These are phyloP conservation scores for Haematococcus lacustris DNA, from an alignment of 139 green algal species.

Conservation along the genomic window DNA sequence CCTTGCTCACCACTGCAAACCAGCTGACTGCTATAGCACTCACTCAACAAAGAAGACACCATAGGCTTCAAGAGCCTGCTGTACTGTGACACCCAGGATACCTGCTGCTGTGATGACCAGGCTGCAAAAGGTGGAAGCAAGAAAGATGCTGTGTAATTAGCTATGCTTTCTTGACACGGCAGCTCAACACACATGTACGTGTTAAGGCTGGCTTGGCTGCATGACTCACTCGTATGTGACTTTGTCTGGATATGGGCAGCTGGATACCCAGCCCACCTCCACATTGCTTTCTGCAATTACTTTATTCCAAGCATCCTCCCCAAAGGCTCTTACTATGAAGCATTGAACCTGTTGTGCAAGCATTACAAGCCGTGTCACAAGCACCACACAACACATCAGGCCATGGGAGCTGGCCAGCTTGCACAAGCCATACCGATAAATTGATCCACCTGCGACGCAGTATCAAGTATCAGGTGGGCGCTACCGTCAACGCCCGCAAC, in stretches of 20 bases:
- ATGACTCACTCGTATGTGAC: constrained; percentile 44
- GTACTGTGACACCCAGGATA: constrained; percentile 28
- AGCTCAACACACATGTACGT: too few relatives aligned
- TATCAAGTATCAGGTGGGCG: too few relatives aligned
- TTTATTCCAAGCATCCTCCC: constrained; percentile 25
- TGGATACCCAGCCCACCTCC: constrained; percentile 6
- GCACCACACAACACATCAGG: too few relatives aligned
- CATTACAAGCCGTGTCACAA: too few relatives aligned
- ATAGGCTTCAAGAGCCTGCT: constrained; percentile 40
- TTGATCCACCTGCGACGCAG: constrained; percentile 5
- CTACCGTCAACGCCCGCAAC: too few relatives aligned
- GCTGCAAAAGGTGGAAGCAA: too few relatives aligned
- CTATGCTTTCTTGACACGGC: too few relatives aligned
- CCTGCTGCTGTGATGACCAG: constrained; percentile 32
- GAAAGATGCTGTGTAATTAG: too few relatives aligned
- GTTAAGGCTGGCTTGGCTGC: too few relatives aligned
- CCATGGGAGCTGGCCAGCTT: neutral
- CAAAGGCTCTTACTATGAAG: constrained; percentile 29
- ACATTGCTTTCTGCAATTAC: constrained; percentile 8
- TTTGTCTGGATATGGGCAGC: constrained; percentile 35
- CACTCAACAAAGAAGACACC: constrained; percentile 26
- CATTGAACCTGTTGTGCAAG: constrained; percentile 1
- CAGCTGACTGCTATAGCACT: neutral
- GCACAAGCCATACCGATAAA: neutral
- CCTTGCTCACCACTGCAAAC: neutral